Conservation (phyloP, 106 monocot genomes). For the Dendrobium catenatum region DNA sequence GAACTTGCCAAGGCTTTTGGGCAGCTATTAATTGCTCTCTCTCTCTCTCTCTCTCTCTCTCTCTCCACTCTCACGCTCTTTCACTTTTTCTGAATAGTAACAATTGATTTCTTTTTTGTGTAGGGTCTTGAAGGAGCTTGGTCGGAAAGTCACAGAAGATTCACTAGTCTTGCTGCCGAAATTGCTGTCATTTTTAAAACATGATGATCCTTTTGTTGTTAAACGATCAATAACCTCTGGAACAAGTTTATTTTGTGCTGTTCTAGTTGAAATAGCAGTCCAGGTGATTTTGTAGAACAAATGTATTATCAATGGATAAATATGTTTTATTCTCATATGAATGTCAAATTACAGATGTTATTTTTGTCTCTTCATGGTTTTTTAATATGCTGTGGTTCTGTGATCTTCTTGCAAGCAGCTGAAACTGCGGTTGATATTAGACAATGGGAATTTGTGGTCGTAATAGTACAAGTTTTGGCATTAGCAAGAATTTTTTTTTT, state of each 20-base stretch:
- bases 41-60: not conserved
- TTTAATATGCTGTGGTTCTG: not conserved
- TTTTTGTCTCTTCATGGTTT: not conserved
- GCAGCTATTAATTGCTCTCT: not conserved
- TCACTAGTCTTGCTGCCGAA: slow-evolving; percentile 58
- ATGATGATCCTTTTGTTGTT: slow-evolving; percentile 64
- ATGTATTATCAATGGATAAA: slow-evolving; percentile 31
- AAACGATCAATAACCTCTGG: slow-evolving; percentile 84
- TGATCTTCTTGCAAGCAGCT: not conserved
- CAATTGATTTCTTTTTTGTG: slow-evolving; percentile 11
- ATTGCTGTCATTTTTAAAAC: slow-evolving; percentile 68
- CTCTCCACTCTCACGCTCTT: not conserved
- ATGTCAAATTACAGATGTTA: slow-evolving; percentile 15
- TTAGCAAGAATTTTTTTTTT: not conserved
- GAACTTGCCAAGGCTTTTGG: not conserved
- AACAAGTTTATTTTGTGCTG: slow-evolving; percentile 74
- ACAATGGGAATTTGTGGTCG: not conserved
- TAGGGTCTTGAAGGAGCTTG: slow-evolving; percentile 76
- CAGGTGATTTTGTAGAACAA: slow-evolving; percentile 85
- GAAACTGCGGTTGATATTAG: not conserved
- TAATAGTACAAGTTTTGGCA: not conserved
- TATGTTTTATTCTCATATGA: slow-evolving; percentile 11
- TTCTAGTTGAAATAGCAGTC: slow-evolving; percentile 86
- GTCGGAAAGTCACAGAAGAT: slow-evolving; percentile 40
- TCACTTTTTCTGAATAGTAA: not conserved